A percentile compares a stretch with the other conserved stretches of the same genome.
Conservation (phyloP, 768 basidiomycete species). For the Mycena haematopus region DNA sequence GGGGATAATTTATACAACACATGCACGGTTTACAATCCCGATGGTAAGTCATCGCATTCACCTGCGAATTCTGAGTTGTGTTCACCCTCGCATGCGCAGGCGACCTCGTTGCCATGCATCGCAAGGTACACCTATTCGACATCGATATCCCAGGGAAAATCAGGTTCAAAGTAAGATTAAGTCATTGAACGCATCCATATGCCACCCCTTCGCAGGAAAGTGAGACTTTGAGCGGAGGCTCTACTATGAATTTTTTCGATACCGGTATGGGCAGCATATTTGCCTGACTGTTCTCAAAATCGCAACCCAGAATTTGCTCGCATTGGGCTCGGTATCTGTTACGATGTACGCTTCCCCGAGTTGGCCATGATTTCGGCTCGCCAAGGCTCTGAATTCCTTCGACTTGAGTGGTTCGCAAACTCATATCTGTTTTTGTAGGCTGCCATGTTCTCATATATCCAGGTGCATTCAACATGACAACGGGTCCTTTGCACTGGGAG, state of each 20-base stretch:
- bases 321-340: conserved; percentile 95
- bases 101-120: conserved; percentile 84
- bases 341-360: conserved; percentile 95
- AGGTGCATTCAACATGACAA: conserved; percentile 93
- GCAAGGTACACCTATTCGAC: conserved; percentile 97
- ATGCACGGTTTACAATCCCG: conserved; percentile 86
- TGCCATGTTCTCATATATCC: conserved; percentile 92
- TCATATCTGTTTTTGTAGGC: conserved; percentile 50
- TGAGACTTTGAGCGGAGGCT: conserved; percentile 84
- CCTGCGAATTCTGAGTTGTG: conserved; percentile 9
- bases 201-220: conserved; percentile 67
- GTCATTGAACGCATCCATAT: background rate
- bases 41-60: conserved; percentile 49
- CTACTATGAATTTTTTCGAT: conserved; percentile 78
- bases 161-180: conserved; percentile 73
- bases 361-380: conserved; percentile 90
- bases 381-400: conserved; percentile 55
- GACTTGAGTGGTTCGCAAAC: background rate
- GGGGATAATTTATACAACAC: conserved; percentile 89
- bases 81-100: conserved; percentile 71
- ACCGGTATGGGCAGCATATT: conserved; percentile 61
- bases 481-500: conserved; percentile 97
- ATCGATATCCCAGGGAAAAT: conserved; percentile 96
- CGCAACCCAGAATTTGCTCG: conserved; percentile 83
- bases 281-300: background rate